Evolutionary conservation across 768 basidiomycete genomes (phyloP).

Genomic region (Tephrocybe sp.): DNA sequence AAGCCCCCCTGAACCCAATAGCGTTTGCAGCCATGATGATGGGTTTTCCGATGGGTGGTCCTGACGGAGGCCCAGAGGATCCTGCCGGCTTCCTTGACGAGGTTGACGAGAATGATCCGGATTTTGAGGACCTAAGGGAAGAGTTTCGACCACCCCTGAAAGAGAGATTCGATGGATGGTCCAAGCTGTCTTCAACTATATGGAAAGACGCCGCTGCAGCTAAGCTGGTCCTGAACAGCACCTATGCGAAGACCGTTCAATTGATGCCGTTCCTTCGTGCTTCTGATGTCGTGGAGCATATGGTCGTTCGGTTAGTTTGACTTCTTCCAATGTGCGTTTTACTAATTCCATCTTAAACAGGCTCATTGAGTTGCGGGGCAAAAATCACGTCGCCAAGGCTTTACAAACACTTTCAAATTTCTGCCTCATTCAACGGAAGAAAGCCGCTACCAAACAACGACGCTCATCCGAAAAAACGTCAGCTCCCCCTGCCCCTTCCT

Average conservation of each 20-base stretch:
- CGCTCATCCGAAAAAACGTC: conserved; percentile 14
- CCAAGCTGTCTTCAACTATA: conserved; percentile 30
- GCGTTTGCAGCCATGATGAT: conserved; percentile 63
- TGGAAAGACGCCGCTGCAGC: conserved; percentile 35
- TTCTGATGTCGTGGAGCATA: conserved; percentile 52
- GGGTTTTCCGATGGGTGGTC: conserved; percentile 31
- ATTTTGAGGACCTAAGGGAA: conserved; percentile 57
- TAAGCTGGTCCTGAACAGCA: conserved; percentile 28
- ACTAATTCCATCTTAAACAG: conserved; percentile 19
- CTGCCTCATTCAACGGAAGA: conserved; percentile 48
- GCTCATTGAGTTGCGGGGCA: conserved; percentile 52
- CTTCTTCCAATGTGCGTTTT: neutral
- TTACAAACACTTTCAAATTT: conserved; percentile 47
- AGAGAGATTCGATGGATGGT: conserved; percentile 59
- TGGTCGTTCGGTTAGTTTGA: conserved; percentile 46
- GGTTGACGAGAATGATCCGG: conserved; percentile 48
- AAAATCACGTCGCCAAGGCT: conserved; percentile 48
- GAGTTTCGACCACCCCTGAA: conserved; percentile 59
- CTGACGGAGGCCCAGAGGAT: conserved; percentile 43
- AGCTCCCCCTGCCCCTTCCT: neutral
- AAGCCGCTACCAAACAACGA: conserved; percentile 23
- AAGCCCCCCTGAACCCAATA: conserved; percentile 43
- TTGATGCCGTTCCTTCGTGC: conserved; percentile 58
- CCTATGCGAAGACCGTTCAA: conserved; percentile 43
- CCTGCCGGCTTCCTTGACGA: conserved; percentile 52